Percentiles rank a stretch among this genome's conserved stretches.
Conservation (phyloP, 805 yeast genomes). For the Torulaspora microellipsoides region DNA sequence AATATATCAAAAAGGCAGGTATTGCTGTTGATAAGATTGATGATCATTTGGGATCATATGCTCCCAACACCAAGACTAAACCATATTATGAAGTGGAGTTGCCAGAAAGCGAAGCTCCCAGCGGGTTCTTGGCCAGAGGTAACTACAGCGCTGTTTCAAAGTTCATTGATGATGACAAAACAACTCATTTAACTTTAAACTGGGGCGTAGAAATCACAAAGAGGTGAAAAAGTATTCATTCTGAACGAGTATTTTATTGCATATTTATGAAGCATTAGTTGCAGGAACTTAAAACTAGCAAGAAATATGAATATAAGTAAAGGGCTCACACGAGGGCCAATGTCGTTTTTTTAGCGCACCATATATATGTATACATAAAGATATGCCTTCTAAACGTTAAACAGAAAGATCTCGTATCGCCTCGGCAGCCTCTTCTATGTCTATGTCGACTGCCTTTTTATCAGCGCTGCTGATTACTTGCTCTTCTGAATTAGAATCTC, state of each 20-base stretch:
- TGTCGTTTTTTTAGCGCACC: background rate
- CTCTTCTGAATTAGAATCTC: too few relatives aligned
- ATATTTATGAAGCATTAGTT: too few relatives aligned
- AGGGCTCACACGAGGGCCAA: background rate
- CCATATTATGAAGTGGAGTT: slow-evolving; percentile 66
- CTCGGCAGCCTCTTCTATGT: slow-evolving; percentile 2
- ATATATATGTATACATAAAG: slow-evolving; percentile 2
- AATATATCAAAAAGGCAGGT: slow-evolving; percentile 80
- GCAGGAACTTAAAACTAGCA: background rate
- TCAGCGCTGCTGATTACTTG: background rate
- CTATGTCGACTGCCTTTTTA: background rate
- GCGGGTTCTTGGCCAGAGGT: slow-evolving; percentile 86
- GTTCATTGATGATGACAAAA: slow-evolving; percentile 83
- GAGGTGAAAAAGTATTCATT: slow-evolving; percentile 27
- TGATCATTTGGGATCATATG: slow-evolving; percentile 86
- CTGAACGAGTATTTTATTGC: too few relatives aligned
- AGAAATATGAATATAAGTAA: background rate
- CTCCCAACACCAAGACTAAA: slow-evolving; percentile 78
- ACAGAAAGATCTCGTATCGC: slow-evolving; percentile 7
- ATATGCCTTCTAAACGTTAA: slow-evolving; percentile 3
- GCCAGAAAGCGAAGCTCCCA: slow-evolving; percentile 81
- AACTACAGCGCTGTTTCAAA: slow-evolving; percentile 74
- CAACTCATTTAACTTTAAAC: slow-evolving; percentile 64
- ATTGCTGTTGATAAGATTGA: slow-evolving; percentile 81
- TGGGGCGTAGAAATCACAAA: slow-evolving; percentile 86